Percentiles rank a stretch among this genome's conserved stretches.
These are phyloP conservation scores for Vicia villosa DNA, from an alignment of 306 rosid genomes.

Conservation along the genomic window DNA sequence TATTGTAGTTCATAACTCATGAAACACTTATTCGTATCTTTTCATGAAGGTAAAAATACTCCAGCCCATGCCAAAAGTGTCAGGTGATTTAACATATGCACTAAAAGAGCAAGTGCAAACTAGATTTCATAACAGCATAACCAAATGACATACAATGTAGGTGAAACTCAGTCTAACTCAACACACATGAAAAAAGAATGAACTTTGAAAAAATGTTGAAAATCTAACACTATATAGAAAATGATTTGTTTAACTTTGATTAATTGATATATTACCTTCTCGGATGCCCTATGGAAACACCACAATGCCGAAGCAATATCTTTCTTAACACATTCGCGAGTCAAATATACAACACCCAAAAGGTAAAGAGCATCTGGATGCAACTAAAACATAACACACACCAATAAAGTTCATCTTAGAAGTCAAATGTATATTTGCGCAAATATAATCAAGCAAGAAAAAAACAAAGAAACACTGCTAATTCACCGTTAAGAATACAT, in stretches of 20 bases:
- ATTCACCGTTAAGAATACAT: too few relatives aligned
- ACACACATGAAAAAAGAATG: slow-evolving; percentile 3
- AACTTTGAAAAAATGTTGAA: slow-evolving; percentile 8
- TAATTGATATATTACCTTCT: slow-evolving; percentile 61
- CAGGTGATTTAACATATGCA: too few relatives aligned
- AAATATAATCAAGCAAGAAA: slow-evolving; percentile 13
- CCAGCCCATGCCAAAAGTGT: too few relatives aligned
- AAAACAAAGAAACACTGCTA: too few relatives aligned
- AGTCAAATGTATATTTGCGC: background rate
- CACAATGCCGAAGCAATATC: slow-evolving; percentile 78
- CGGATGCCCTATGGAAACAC: slow-evolving; percentile 93
- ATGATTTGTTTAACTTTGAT: slow-evolving; percentile 19
- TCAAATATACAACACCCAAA: slow-evolving; percentile 82
- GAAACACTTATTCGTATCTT: too few relatives aligned
- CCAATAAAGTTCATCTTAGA: slow-evolving; percentile 36
- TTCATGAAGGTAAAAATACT: too few relatives aligned
- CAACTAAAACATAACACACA: slow-evolving; percentile 55
- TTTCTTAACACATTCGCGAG: slow-evolving; percentile 83
- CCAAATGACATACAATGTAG: slow-evolving; percentile 16
- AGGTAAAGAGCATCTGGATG: slow-evolving; percentile 97
- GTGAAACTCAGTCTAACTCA: slow-evolving; percentile 22
- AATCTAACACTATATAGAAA: background rate
- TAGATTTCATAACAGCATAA: slow-evolving; percentile 5
- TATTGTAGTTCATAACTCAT: too few relatives aligned
- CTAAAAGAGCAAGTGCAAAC: too few relatives aligned